Percentiles rank a stretch among this genome's conserved stretches.
Conservation (phyloP, 345 rosid genomes). For the Syzygium oleosum region DNA sequence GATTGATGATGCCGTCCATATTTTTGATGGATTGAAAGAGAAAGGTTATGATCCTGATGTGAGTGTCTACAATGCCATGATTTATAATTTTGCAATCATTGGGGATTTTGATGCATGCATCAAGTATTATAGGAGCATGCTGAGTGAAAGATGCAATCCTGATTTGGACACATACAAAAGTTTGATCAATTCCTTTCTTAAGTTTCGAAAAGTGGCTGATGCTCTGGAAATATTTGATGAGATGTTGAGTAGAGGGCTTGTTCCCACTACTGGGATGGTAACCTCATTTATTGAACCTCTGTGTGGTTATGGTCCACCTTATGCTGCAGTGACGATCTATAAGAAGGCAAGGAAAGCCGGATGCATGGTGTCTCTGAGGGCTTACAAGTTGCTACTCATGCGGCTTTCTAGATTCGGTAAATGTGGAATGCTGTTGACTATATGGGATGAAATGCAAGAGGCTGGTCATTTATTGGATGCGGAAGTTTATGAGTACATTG, state of each 20-base stretch:
- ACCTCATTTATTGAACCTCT: conserved; percentile 61
- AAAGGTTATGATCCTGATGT: conserved; percentile 41
- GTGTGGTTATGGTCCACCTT: conserved; percentile 85
- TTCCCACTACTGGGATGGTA: conserved; percentile 54
- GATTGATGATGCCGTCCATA: conserved; percentile 45
- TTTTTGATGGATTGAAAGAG: conserved; percentile 46
- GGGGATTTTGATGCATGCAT: conserved; percentile 49
- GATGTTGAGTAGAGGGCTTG: conserved; percentile 50
- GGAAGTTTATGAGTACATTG: conserved; percentile 71
- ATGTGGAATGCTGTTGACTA: conserved; percentile 72
- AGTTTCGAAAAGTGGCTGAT: conserved; percentile 70
- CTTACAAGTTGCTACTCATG: conserved; percentile 72
- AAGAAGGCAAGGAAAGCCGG: conserved; percentile 67
- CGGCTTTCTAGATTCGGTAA: conserved; percentile 86
- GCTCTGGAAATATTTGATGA: conserved; percentile 83
- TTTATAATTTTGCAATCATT: conserved; percentile 45
- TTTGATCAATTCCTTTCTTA: conserved; percentile 58
- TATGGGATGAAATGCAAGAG: conserved; percentile 88
- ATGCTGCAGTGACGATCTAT: conserved; percentile 74
- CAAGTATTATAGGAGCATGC: conserved; percentile 44
- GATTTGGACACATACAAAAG: conserved; percentile 47
- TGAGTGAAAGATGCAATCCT: conserved; percentile 43
- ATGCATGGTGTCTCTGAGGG: conserved; percentile 50
- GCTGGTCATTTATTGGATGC: conserved; percentile 54
- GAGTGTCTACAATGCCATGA: conserved; percentile 64